Base-by-base conservation (phyloP, 2,329 filamentous ascomycete species). In the Trichoderma harzianum region DNA sequence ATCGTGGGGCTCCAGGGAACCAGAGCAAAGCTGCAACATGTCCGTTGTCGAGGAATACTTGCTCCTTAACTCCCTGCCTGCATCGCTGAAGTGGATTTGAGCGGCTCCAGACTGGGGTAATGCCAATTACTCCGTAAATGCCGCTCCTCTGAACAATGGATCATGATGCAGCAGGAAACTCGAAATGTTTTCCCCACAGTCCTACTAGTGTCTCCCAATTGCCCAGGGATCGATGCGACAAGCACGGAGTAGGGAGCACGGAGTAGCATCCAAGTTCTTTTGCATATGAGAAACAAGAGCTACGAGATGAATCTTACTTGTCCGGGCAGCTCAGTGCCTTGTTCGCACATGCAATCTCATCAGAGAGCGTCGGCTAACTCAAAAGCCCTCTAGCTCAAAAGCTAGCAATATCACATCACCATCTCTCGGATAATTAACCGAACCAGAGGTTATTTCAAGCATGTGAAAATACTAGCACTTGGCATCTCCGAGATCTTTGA, bases 401-500 rank as follows among this genome's bases (percentile, higher is more conserved):
- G 30, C 55, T 58, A 60, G 6, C 34, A 43, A 26, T 47, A 69
- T 51, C 30, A 64, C 43, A 36, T 69, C 67, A 63, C 36, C 55
- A 67, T n/a, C 58, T 70, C 51, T 70, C 68, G 68, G 68, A 63
- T 70, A 62, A 57, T 70, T 53, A 63, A 55, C 68, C 68, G 68
- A 70, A 43, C 58, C 30, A 57, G 68, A 62, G 58, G 24, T 2
- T 14, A 55, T 57, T 21, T 32, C 21, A 57, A 55, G 68, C 68
- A 70, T 70, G 68, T 70, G 68, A 70, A 70, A 57, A 58, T 43
- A 26, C 21, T n/a, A 26, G 39, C 67, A 61, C 43, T 32, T 51
- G 36, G 34, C 21, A 64, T 64, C 30, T 57, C 68, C 11, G 47
- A 53, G 55, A 69, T 69, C 66, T 61, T 63, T 43, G 26, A 62